These are phyloP conservation scores for Penicillium alfredii DNA, from an alignment of 495 filamentous ascomycete species.

Conservation along the genomic window DNA sequence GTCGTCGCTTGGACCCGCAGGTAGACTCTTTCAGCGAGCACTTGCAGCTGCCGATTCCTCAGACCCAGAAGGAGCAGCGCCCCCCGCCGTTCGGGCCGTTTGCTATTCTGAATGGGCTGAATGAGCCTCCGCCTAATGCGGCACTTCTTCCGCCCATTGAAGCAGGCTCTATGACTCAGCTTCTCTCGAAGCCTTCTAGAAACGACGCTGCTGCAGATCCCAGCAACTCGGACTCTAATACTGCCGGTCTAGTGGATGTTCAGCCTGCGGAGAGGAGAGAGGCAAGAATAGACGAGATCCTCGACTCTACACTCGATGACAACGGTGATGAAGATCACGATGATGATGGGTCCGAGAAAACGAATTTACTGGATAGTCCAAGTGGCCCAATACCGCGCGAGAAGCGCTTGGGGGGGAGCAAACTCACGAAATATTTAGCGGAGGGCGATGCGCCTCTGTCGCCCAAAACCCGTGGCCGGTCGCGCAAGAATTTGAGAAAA, in stretches of 20 bases:
- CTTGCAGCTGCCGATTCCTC: slow-evolving; percentile 45
- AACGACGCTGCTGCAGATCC: slow-evolving; percentile 22
- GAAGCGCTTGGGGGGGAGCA: too few species aligned
- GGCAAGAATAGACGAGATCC: slow-evolving; percentile 34
- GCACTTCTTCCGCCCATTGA: slow-evolving; percentile 68
- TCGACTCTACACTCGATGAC: slow-evolving; percentile 27
- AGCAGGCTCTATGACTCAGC: slow-evolving; percentile 41
- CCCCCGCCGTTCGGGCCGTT: slow-evolving; percentile 46
- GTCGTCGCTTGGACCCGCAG: slow-evolving; percentile 37
- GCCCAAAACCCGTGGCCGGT: slow-evolving; percentile 38
- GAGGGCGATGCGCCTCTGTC: slow-evolving; percentile 30
- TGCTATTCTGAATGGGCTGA: slow-evolving; percentile 67
- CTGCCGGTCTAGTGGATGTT: slow-evolving; percentile 17
- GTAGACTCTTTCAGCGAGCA: slow-evolving; percentile 45
- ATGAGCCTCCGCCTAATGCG: slow-evolving; percentile 69
- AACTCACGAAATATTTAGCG: too few species aligned
- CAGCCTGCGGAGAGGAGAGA: slow-evolving; percentile 30
- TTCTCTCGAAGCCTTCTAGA: slow-evolving; percentile 34
- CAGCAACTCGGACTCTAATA: slow-evolving; percentile 14
- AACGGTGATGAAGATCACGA: slow-evolving; percentile 13
- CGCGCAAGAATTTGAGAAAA: slow-evolving; percentile 48
- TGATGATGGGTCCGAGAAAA: slow-evolving; percentile 8
- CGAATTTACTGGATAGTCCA: too few species aligned
- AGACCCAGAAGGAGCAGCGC: slow-evolving; percentile 42
- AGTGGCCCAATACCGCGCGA: too few species aligned